Evolutionary conservation across 305 asterid species (phyloP), one percentile per base, ranked within the genome.

Genomic region (Fraxinus sp.): DNA sequence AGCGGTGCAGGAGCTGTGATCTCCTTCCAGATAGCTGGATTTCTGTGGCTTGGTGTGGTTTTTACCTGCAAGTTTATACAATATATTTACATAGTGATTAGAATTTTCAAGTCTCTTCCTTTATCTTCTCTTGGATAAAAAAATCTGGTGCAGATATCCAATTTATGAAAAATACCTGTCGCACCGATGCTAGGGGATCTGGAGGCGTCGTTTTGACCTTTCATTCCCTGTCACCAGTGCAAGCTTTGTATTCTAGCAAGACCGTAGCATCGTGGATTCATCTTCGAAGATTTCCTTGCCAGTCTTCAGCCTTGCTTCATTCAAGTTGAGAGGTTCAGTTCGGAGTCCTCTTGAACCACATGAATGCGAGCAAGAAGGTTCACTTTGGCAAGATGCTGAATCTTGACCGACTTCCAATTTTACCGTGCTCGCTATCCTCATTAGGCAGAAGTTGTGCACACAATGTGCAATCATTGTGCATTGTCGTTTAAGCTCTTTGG

Each of bases 1-100:
- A 79, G 80, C 91, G 78, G 39, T 88, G 66, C 85, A 89, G 85
- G 90, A 96, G 98, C 90, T 91, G 92, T 30, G 98, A 94, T 89
- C 86, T 96, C 52, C 93, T 88, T 71, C 95, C 96, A 16, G 43
- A 92, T 30, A 96, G 99, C 83, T 96, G 99, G 99, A 88, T 96
- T 70, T 89, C 88, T 71, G 91, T 96, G 32, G 97, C 99, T 76
- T 96, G 99, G 98, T 96, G 86, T 80, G 89, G 72, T 83, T 6
- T 82, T 20, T 20, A 7, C 10, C 4, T 30, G 71, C 74, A 16
- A 52, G n/a, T 16, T 52, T 16, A 16, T 4, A 16, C 7, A 7
- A 75, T 46, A 16, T n/a, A 57, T 36, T 79, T 59, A 20, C 22
- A 41, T 78, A 24, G 41, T 79, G 73, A 55, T 62, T 57, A 18